phyloP scores from a whole-genome alignment of 306 rosid genomes.

The peach (Prunus persica) region Prunus_persica_NCBIv2 NC_034009.1:15340001-15340500 shows the following conservation, averaged over 20 bases:
- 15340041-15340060: slow-evolving; percentile 73
- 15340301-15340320: background rate
- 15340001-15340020: slow-evolving; percentile 52
- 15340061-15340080: slow-evolving; percentile 54
- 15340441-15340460: too few relatives aligned
- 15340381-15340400: too few relatives aligned
- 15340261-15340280: background rate
- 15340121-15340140: background rate
- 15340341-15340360: too few relatives aligned
- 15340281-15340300: too few relatives aligned
- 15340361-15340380: too few relatives aligned
- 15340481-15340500: too few relatives aligned
- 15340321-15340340: too few relatives aligned
- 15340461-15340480: too few relatives aligned
- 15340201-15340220: background rate
- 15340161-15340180: background rate
- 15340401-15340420: too few relatives aligned
- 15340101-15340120: background rate
- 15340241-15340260: background rate
- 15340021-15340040: slow-evolving; percentile 44
- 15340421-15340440: too few relatives aligned
- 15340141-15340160: background rate
- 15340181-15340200: background rate
- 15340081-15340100: slow-evolving; percentile 41
- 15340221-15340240: background rate